Evolutionary conservation across 1,284 basidiomycete genomes (phyloP), one percentile per base, ranked within the genome.

Genomic region (Irpex rosettiformis): DNA sequence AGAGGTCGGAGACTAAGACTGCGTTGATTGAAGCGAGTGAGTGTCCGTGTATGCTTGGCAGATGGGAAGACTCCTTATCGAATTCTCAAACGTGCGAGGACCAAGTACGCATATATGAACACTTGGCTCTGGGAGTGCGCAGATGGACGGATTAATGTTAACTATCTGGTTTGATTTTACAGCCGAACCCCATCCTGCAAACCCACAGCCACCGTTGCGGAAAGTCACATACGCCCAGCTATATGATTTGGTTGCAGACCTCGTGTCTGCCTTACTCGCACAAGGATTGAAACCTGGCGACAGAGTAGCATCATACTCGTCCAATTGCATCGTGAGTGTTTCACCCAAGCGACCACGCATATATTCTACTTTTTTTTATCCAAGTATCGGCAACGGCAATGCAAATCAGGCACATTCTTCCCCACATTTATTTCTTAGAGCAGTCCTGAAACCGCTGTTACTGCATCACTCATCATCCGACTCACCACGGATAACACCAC

Each of bases 261-360:
- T 84, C 1, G 87, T 88, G 24, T 83, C 84, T 33, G 82, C 86
- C 1, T 75, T 94, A 56, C 75, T 83, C 47, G 69, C 69, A 22
- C 73, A 79, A 40, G 89, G 86, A n/a, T 70, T 93, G 43, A 73
- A 76, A 58, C 80, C 83, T 58, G 90, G 90, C 28, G 90, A 94
- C 69, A 81, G 89, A 22, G 82, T 94, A 16, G 91, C 85, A 1
- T 88, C 87, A 52, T 95, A 94, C 73, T 84, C 89, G 22, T 88
- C 88, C 18, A 94, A 93, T 72, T 88, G 86, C 68, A 82, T 91
- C 57, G 88, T 88, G 67, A 68, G 85, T 78, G 54, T 24, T 16
- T 53, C 47, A 55, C 40, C n/a, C 27, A 22, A 47, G n/a, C n/a
- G 33, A 40, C n/a, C 7, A n/a, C 7, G 7, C 7, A n/a, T 52